Conservation (phyloP, 768 basidiomycete genomes). For the Tricholoma hemisulphureum region DNA sequence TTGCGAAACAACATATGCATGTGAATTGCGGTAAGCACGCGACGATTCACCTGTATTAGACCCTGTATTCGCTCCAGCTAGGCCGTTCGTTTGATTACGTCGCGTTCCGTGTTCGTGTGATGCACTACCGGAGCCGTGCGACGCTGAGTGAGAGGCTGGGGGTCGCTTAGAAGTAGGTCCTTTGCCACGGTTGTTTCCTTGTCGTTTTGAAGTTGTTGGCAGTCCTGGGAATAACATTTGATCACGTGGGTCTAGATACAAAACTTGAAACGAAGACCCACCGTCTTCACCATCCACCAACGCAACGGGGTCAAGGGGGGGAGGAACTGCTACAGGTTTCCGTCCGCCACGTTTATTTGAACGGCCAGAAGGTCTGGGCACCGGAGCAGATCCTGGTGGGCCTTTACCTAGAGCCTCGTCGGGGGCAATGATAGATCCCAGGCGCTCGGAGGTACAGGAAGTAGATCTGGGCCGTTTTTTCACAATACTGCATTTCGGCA, state of each 20-base stretch:
- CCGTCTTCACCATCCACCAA: slow-evolving; percentile 63
- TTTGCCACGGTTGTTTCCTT: slow-evolving; percentile 39
- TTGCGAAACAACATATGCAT: slow-evolving; percentile 76
- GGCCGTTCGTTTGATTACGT: slow-evolving; percentile 46
- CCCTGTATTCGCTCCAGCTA: slow-evolving; percentile 35
- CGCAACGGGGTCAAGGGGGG: slow-evolving; percentile 30
- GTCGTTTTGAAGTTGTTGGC: slow-evolving; percentile 30
- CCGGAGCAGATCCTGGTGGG: slow-evolving; percentile 31
- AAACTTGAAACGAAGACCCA: slow-evolving; percentile 27
- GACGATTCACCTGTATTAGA: slow-evolving; percentile 47
- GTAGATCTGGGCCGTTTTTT: slow-evolving; percentile 78
- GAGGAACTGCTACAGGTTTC: slow-evolving; percentile 29
- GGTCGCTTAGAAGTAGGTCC: slow-evolving; percentile 42
- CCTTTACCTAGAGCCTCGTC: slow-evolving; percentile 42
- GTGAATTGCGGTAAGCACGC: slow-evolving; percentile 73
- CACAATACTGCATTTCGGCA: slow-evolving; percentile 33
- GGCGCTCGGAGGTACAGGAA: slow-evolving; percentile 65
- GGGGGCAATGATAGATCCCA: slow-evolving; percentile 36
- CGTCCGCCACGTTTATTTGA: slow-evolving; percentile 46
- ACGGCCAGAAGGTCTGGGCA: slow-evolving; percentile 32
- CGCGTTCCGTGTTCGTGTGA: slow-evolving; percentile 47
- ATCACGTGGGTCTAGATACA: slow-evolving; percentile 15
- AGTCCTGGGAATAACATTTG: slow-evolving; percentile 2
- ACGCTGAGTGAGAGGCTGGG: slow-evolving; percentile 29
- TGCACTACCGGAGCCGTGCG: slow-evolving; percentile 28